Percentiles rank a stretch among this genome's conserved stretches.
phyloP scores from a whole-genome alignment of 345 rosid species.

The Tarenaya hassleriana region DNA sequence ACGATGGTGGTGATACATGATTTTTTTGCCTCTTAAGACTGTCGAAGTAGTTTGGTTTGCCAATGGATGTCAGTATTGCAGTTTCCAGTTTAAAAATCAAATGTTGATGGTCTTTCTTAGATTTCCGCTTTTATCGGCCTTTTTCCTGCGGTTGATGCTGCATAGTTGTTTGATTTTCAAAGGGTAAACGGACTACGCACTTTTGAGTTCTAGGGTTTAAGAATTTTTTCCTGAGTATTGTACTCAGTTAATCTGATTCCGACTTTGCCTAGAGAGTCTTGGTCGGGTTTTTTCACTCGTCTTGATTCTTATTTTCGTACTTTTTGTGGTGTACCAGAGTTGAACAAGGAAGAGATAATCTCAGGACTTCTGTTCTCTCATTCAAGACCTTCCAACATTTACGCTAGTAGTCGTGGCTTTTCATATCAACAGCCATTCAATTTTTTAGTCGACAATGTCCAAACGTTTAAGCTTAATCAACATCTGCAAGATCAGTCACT shows the following conservation, averaged over 20 bases:
- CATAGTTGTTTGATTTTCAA: conserved; percentile 14
- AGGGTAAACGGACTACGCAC: not conserved
- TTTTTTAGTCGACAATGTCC: conserved; percentile 26
- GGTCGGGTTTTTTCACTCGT: no score
- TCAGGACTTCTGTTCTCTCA: conserved; percentile 44
- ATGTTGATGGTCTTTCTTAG: not conserved
- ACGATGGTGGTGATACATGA: not conserved
- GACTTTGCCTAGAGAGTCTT: no score
- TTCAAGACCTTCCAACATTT: conserved; percentile 35
- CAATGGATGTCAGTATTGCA: conserved; percentile 2
- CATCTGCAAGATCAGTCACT: conserved; percentile 23
- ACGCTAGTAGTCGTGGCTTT: conserved; percentile 33
- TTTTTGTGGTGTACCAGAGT: conserved; percentile 38
- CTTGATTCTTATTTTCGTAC: no score
- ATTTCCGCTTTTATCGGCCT: not conserved
- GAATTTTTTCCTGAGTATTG: no score
- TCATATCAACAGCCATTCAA: conserved; percentile 27
- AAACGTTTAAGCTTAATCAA: conserved; percentile 15
- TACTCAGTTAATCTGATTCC: no score
- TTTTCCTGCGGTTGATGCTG: conserved; percentile 5
- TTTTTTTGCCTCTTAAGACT: not conserved
- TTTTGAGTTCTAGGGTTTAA: no score
- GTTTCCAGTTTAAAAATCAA: not conserved
- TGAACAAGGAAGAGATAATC: conserved; percentile 67
- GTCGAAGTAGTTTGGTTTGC: conserved; percentile 6